Conservation (phyloP, 345 rosid genomes). For the Acer yangbiense region DNA sequence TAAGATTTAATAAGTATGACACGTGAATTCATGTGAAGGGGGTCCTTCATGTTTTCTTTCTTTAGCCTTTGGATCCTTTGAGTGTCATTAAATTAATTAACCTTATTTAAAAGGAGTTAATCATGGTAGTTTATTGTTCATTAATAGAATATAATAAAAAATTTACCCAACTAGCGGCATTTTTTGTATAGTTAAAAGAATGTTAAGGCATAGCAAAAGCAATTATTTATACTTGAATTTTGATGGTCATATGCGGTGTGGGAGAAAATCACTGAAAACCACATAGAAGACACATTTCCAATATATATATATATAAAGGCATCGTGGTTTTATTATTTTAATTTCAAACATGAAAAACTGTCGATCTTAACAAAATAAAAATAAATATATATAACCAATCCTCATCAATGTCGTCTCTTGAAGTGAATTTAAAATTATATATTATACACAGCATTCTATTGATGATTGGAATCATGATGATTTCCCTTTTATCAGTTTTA, state of each 20-base stretch:
- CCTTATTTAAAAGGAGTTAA: slow-evolving; percentile 4
- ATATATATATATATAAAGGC: not conserved
- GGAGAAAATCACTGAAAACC: slow-evolving; percentile 7
- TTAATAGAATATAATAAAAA: not conserved
- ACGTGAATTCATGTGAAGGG: slow-evolving; percentile 65
- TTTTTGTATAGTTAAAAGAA: not conserved
- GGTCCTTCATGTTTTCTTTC: slow-evolving; percentile 41
- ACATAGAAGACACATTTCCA: not conserved
- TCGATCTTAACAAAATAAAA: not conserved
- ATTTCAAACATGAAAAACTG: not conserved
- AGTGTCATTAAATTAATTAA: slow-evolving; percentile 1
- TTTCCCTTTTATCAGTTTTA: not conserved
- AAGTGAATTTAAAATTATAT: not conserved
- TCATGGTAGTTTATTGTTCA: too few relatives aligned
- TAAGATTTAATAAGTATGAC: slow-evolving; percentile 33
- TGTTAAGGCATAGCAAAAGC: not conserved
- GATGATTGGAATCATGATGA: slow-evolving; percentile 15
- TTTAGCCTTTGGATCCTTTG: slow-evolving; percentile 18
- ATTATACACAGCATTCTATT: not conserved
- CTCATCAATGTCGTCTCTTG: not conserved
- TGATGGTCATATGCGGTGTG: not conserved
- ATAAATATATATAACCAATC: not conserved
- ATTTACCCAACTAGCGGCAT: not conserved
- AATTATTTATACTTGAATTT: not conserved
- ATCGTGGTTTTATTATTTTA: not conserved